A percentile compares a stretch with the other conserved stretches of the same genome.
Evolutionary conservation across 306 rosid genomes (phyloP).

Genomic region (Carpinus viminea): DNA sequence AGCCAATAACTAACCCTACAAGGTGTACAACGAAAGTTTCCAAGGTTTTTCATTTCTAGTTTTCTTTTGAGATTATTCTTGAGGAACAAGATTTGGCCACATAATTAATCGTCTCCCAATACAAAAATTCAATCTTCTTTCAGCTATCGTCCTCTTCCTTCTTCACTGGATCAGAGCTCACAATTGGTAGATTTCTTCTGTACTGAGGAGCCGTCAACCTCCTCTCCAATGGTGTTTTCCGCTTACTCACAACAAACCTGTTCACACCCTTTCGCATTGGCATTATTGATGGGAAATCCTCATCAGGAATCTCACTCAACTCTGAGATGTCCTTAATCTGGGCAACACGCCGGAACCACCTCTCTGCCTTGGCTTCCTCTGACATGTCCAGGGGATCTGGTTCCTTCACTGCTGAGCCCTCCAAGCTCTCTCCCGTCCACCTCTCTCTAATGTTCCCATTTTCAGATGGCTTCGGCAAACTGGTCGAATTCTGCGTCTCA

Average conservation of each 20-base stretch:
- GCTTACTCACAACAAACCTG: constrained; percentile 95
- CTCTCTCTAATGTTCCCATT: constrained; percentile 41
- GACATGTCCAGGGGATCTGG: constrained; percentile 96
- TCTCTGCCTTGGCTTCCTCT: constrained; percentile 96
- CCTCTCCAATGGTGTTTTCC: constrained; percentile 95
- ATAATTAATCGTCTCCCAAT: constrained; percentile 10
- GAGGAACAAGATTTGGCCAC: constrained; percentile 20
- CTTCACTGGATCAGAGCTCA: constrained; percentile 70
- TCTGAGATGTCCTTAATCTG: constrained; percentile 96
- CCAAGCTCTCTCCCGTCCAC: constrained; percentile 88
- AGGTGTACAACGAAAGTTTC: background rate
- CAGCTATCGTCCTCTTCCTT: constrained; percentile 59
- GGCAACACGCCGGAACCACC: constrained; percentile 96
- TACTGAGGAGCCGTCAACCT: constrained; percentile 93
- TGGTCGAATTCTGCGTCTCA: constrained; percentile 29
- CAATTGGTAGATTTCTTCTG: constrained; percentile 78
- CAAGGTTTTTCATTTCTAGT: background rate
- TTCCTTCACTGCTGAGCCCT: constrained; percentile 94
- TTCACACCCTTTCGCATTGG: constrained; percentile 99
- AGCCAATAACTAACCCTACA: too few relatives aligned
- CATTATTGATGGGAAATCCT: constrained; percentile 98
- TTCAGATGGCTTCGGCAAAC: constrained; percentile 36
- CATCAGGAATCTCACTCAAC: constrained; percentile 95
- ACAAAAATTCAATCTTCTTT: constrained; percentile 13
- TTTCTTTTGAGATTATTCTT: background rate